Conservation (phyloP, 1,139 yeast species). For the Geotrichum aggregatum region DNA sequence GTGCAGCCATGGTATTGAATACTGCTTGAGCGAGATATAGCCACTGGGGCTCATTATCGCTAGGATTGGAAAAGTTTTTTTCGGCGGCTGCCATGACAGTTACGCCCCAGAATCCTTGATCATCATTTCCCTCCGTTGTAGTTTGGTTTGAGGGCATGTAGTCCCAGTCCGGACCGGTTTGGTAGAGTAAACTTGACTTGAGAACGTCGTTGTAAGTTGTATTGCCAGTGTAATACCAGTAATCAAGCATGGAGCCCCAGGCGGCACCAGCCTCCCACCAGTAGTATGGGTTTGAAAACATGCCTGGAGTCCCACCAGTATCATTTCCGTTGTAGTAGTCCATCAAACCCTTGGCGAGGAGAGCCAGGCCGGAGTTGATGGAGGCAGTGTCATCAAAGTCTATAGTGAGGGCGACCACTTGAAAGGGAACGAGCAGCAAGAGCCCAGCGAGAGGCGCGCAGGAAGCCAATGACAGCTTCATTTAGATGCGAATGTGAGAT, state of each 20-base stretch:
- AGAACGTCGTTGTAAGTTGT: slow-evolving; percentile 54
- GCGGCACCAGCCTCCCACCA: slow-evolving; percentile 97
- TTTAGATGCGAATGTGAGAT: too few species aligned
- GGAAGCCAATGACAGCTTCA: background rate
- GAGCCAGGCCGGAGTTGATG: slow-evolving; percentile 47
- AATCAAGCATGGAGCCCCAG: slow-evolving; percentile 72
- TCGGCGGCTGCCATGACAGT: slow-evolving; percentile 83
- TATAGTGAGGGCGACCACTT: slow-evolving; percentile 18
- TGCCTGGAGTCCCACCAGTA: slow-evolving; percentile 58
- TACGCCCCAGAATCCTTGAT: slow-evolving; percentile 88
- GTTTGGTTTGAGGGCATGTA: slow-evolving; percentile 75
- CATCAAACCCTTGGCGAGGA: slow-evolving; percentile 60
- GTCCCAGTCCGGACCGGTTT: slow-evolving; percentile 61
- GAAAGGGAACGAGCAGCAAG: background rate
- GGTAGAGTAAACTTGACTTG: slow-evolving; percentile 57
- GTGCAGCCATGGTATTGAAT: slow-evolving; percentile 79
- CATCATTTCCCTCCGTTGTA: slow-evolving; percentile 84
- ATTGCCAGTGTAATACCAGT: slow-evolving; percentile 59
- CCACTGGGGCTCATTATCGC: slow-evolving; percentile 56
- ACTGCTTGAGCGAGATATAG: slow-evolving; percentile 69
- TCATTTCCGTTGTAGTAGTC: slow-evolving; percentile 65
- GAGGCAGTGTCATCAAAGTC: slow-evolving; percentile 28
- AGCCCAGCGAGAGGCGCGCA: background rate
- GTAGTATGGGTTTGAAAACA: slow-evolving; percentile 74
- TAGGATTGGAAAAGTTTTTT: slow-evolving; percentile 66